These are phyloP conservation scores for Suillus cothurnatus DNA, from an alignment of 768 basidiomycete genomes.

Conservation along the genomic window DNA sequence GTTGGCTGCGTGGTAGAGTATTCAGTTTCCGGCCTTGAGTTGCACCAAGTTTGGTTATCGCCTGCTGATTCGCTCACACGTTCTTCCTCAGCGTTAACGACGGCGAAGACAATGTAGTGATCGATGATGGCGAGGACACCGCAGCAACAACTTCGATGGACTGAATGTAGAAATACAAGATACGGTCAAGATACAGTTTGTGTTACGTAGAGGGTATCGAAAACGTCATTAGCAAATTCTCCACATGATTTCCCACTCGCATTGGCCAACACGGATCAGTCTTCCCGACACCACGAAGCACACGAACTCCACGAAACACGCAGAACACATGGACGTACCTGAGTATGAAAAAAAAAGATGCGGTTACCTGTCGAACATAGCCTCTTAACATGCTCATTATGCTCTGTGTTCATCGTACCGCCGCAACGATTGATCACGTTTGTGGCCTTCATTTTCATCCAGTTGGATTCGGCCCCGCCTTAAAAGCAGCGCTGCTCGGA, in stretches of 20 bases:
- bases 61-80: constrained; percentile 4
- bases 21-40: background rate
- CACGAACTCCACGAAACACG: background rate
- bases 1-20: constrained; percentile 5
- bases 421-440: background rate
- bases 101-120: background rate
- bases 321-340: background rate
- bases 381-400: background rate
- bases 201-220: constrained; percentile 2
- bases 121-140: background rate
- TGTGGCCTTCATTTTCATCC: background rate
- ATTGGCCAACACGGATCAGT: constrained; percentile 3
- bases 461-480: background rate
- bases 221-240: constrained; percentile 4
- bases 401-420: background rate
- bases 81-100: background rate
- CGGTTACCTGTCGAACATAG: background rate
- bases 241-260: constrained; percentile 2
- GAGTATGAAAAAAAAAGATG: constrained; percentile 1
- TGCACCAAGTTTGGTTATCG: constrained; percentile 7
- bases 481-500: background rate
- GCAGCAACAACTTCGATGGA: background rate
- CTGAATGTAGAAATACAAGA: constrained; percentile 2
- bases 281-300: background rate
- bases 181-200: background rate